Conservation (phyloP, 2,329 filamentous ascomycete genomes). For the Xylaria sp. region DNA sequence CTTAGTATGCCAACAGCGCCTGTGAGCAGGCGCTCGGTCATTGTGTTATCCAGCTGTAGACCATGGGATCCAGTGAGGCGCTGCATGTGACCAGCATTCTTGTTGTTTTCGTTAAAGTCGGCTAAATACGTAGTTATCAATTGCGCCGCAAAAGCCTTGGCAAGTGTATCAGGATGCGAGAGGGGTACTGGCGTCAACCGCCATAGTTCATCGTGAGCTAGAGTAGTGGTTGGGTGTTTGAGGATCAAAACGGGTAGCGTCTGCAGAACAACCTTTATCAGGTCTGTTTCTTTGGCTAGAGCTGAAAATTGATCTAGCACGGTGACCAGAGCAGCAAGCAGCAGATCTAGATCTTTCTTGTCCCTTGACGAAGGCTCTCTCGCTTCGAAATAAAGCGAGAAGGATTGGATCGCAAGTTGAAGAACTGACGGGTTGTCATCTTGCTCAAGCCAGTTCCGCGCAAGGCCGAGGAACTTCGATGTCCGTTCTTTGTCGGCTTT, state of each 20-base stretch:
- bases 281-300: slow-evolving; percentile 71
- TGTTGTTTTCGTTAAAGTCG: slow-evolving; percentile 76
- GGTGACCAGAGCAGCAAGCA: slow-evolving; percentile 66
- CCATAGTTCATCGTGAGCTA: slow-evolving; percentile 79
- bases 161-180: slow-evolving; percentile 75
- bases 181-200: slow-evolving; percentile 73
- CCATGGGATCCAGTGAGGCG: slow-evolving; percentile 77
- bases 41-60: slow-evolving; percentile 71
- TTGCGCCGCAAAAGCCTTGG: slow-evolving; percentile 81
- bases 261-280: slow-evolving; percentile 78
- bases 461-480: slow-evolving; percentile 74
- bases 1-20: slow-evolving; percentile 46
- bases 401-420: slow-evolving; percentile 81
- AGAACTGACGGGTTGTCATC: slow-evolving; percentile 77
- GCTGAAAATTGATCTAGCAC: slow-evolving; percentile 66
- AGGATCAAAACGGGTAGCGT: slow-evolving; percentile 75
- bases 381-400: slow-evolving; percentile 83
- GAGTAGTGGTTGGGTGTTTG: slow-evolving; percentile 70
- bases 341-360: slow-evolving; percentile 73
- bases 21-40: slow-evolving; percentile 68
- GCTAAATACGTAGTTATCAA: slow-evolving; percentile 82
- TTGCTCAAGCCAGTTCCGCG: slow-evolving; percentile 81
- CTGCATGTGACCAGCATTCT: slow-evolving; percentile 63
- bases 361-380: slow-evolving; percentile 68
- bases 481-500: slow-evolving; percentile 78